Evolutionary conservation across 768 basidiomycete species (phyloP).

Genomic region (Pleurotus giganteus): DNA sequence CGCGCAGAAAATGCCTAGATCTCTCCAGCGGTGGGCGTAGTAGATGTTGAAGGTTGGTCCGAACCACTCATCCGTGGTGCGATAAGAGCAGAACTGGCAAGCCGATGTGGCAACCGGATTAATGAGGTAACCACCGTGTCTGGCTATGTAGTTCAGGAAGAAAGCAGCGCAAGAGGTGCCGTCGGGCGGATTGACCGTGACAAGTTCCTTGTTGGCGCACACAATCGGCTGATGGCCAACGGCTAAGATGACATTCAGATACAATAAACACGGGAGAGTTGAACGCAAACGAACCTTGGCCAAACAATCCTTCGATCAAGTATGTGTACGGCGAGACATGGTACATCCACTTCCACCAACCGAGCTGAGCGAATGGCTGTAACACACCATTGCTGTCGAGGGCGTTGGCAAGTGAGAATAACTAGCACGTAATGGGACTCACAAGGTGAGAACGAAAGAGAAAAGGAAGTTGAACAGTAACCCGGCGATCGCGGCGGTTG

Average conservation of each 20-base stretch:
- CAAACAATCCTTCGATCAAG: conserved; percentile 32
- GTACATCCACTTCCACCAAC: conserved; percentile 57
- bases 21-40: conserved; percentile 52
- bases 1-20: conserved; percentile 50
- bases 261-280: neutral
- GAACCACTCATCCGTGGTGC: conserved; percentile 62
- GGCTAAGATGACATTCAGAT: conserved; percentile 28
- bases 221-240: conserved; percentile 39
- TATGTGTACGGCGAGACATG: conserved; percentile 41
- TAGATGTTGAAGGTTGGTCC: conserved; percentile 48
- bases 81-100: conserved; percentile 59
- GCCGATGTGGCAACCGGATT: conserved; percentile 50
- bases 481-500: conserved; percentile 42
- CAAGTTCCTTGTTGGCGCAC: conserved; percentile 54
- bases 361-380: conserved; percentile 42
- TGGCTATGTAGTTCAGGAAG: conserved; percentile 45
- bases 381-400: conserved; percentile 48
- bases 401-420: neutral
- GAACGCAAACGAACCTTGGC: conserved; percentile 1
- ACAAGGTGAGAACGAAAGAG: conserved; percentile 46
- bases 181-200: conserved; percentile 48
- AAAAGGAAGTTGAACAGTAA: conserved; percentile 43
- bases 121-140: conserved; percentile 53
- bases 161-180: conserved; percentile 55
- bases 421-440: too few relatives aligned